Conservation (phyloP, 2,329 filamentous ascomycete genomes). For the Ploettnerulaceae sp. region DNA sequence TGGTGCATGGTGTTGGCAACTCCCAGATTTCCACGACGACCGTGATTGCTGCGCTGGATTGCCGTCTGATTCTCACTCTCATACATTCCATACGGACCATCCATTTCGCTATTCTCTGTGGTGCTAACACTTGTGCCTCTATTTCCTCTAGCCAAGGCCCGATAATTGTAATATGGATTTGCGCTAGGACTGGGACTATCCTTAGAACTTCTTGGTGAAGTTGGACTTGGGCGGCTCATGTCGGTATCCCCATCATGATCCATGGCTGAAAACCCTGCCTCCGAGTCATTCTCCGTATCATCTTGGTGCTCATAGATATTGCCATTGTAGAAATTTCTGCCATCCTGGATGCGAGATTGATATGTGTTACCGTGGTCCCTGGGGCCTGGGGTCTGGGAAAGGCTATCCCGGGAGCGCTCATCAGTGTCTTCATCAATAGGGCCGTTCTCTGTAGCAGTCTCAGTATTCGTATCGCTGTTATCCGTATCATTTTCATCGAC, state of each 20-base stretch:
- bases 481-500: slow-evolving; percentile 20
- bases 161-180: slow-evolving; percentile 10
- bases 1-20: slow-evolving; percentile 26
- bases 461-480: slow-evolving; percentile 27
- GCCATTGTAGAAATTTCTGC: slow-evolving; percentile 1
- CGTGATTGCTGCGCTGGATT: background rate
- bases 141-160: slow-evolving; percentile 7
- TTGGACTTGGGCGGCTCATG: slow-evolving; percentile 34
- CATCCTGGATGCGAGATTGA: slow-evolving; percentile 7
- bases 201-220: slow-evolving; percentile 21
- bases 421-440: slow-evolving; percentile 22
- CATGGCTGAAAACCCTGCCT: slow-evolving; percentile 19
- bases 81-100: background rate
- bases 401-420: slow-evolving; percentile 19
- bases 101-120: slow-evolving; percentile 5
- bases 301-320: slow-evolving; percentile 13
- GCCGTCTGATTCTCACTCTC: background rate
- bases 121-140: slow-evolving; percentile 9
- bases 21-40: slow-evolving; percentile 20
- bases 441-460: slow-evolving; percentile 28
- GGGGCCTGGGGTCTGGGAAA: slow-evolving; percentile 24
- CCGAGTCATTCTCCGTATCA: slow-evolving; percentile 25
- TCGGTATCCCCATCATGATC: slow-evolving; percentile 35
- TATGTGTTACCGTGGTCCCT: slow-evolving; percentile 11
- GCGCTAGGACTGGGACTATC: slow-evolving; percentile 14